Conservation (phyloP, 2,329 filamentous ascomycete species). For the Ophiostoma himal-ulmi region DNA sequence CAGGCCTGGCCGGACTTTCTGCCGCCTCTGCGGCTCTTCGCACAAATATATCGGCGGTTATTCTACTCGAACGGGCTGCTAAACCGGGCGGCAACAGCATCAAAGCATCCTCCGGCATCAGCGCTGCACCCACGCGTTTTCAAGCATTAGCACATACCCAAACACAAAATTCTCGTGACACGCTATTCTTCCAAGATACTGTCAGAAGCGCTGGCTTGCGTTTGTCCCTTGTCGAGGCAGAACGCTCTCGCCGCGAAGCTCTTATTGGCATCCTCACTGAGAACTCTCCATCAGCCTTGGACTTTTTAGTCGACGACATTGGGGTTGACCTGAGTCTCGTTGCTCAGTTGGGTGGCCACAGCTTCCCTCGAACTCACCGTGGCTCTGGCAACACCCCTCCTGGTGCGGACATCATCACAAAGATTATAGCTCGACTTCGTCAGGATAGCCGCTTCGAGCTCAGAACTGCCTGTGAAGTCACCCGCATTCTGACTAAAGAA, state of each 20-base stretch:
- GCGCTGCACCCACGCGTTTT: constrained; percentile 86
- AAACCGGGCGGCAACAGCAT: constrained; percentile 88
- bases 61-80: constrained; percentile 53
- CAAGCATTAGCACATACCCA: constrained; percentile 34
- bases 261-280: constrained; percentile 98
- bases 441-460: constrained; percentile 44
- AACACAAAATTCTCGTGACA: constrained; percentile 32
- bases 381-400: constrained; percentile 99
- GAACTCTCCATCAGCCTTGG: constrained; percentile 91
- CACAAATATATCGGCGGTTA: constrained; percentile 44
- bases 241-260: constrained; percentile 32
- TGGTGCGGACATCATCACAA: constrained; percentile 99
- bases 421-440: constrained; percentile 51
- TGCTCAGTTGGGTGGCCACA: constrained; percentile 86
- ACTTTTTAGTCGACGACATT: constrained; percentile 98
- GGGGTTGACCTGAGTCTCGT: constrained; percentile 95
- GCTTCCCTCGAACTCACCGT: constrained; percentile 92
- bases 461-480: constrained; percentile 48
- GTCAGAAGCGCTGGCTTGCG: constrained; percentile 49
- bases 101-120: constrained; percentile 98
- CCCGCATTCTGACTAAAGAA: constrained; percentile 38
- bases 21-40: constrained; percentile 53
- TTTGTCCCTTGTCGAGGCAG: constrained; percentile 30
- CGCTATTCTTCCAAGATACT: constrained; percentile 51
- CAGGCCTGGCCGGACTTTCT: constrained; percentile 57